Percentiles rank a stretch among this genome's conserved stretches.
Evolutionary conservation across 352 stramenopile genomes (phyloP).

Genomic region (Phytophthora hibernalis): DNA sequence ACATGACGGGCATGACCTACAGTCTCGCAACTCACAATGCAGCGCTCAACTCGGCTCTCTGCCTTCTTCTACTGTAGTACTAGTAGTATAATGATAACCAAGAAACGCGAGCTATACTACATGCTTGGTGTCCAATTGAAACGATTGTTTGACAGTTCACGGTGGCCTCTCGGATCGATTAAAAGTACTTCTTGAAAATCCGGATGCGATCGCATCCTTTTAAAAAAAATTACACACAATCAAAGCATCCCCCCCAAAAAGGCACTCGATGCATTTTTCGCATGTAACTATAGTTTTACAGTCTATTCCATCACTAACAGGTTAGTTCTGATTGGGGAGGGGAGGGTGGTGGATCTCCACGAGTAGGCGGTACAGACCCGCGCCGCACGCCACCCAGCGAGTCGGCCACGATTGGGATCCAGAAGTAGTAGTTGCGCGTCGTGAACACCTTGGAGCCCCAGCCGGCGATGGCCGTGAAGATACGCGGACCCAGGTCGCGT

Average conservation of each 20-base stretch:
- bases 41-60: conserved; percentile 6
- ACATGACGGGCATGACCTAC: neutral
- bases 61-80: no score
- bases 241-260: no score
- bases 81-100: no score
- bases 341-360: conserved; percentile 49
- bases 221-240: no score
- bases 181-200: no score
- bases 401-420: conserved; percentile 50
- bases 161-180: no score
- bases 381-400: conserved; percentile 40
- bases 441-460: conserved; percentile 55
- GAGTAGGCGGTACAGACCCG: conserved; percentile 34
- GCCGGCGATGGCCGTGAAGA: conserved; percentile 46
- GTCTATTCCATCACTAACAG: neutral
- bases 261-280: no score
- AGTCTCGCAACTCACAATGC: neutral
- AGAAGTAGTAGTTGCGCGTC: conserved; percentile 54
- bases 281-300: no score
- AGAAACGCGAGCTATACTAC: conserved; percentile 10
- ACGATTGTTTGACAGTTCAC: neutral
- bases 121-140: conserved; percentile 5
- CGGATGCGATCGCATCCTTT: no score
- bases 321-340: conserved; percentile 16
- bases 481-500: conserved; percentile 46